Percentiles rank a stretch among this genome's conserved stretches.
phyloP scores from a whole-genome alignment of 2,329 filamentous ascomycete species.

The Graphiopsis chlorocephala region DNA sequence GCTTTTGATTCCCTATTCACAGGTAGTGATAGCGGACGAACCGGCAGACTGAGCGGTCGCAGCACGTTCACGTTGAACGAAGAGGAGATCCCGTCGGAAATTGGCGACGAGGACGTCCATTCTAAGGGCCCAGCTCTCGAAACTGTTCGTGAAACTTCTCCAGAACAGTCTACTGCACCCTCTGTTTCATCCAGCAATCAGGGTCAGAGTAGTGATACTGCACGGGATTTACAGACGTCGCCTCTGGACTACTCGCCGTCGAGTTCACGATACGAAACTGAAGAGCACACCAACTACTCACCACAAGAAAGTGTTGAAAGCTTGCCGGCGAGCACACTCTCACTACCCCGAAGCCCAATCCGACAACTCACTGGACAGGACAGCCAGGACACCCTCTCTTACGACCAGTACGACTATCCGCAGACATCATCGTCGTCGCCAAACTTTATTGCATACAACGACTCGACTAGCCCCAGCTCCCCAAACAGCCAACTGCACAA shows the following conservation, averaged over 20 bases:
- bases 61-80: conserved; percentile 30
- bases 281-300: not conserved
- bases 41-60: conserved; percentile 27
- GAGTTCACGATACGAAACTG: not conserved
- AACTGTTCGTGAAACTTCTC: conserved; percentile 31
- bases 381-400: conserved; percentile 13
- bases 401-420: conserved; percentile 3
- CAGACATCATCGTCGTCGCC: conserved; percentile 30
- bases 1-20: conserved; percentile 20
- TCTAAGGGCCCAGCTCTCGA: conserved; percentile 21
- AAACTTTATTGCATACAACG: conserved; percentile 16
- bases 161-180: conserved; percentile 21
- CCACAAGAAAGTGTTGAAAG: conserved; percentile 9
- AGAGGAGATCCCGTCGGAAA: conserved; percentile 4
- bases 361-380: conserved; percentile 6
- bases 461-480: conserved; percentile 20
- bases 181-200: conserved; percentile 11
- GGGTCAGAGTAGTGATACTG: not conserved
- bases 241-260: not conserved
- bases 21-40: conserved; percentile 20
- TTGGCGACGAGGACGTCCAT: not conserved
- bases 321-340: conserved; percentile 12
- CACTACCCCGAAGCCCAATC: conserved; percentile 4
- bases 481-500: conserved; percentile 9
- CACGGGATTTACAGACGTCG: not conserved